These are phyloP conservation scores for Trypethelium eluteriae DNA, from an alignment of 495 filamentous ascomycete genomes.

Conservation along the genomic window DNA sequence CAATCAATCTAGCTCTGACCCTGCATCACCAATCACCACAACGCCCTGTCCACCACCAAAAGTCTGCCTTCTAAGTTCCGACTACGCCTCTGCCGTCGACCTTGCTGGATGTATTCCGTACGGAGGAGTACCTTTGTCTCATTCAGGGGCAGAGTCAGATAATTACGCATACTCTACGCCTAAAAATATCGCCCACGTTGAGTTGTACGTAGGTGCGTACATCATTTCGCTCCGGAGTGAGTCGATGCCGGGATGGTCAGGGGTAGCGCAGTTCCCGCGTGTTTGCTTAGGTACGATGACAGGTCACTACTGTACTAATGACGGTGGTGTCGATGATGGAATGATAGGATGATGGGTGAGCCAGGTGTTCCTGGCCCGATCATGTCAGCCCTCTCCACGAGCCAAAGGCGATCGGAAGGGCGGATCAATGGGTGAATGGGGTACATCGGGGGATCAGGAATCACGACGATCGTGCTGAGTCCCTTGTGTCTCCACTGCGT, in stretches of 20 bases:
- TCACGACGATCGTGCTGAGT: background rate
- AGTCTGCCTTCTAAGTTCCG: background rate
- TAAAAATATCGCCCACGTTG: background rate
- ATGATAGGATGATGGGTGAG: too few relatives aligned
- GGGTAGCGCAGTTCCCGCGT: background rate
- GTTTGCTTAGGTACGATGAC: too few relatives aligned
- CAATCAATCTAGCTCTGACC: background rate
- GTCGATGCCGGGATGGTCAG: background rate
- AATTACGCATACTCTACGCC: background rate
- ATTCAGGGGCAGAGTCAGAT: too few relatives aligned
- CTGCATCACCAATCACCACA: background rate
- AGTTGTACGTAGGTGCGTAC: background rate
- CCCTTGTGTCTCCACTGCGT: background rate
- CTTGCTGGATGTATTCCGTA: background rate
- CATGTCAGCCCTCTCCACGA: background rate
- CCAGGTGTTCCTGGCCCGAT: background rate
- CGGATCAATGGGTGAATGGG: background rate
- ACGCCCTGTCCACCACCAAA: background rate
- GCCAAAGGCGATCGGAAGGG: conserved; percentile 1
- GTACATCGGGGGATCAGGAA: too few relatives aligned
- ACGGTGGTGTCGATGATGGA: too few relatives aligned
- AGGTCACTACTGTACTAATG: too few relatives aligned
- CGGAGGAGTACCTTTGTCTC: background rate
- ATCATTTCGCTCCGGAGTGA: background rate
- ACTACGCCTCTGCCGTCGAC: background rate